Percentiles rank a stretch among this genome's conserved stretches.
These are phyloP conservation scores for Argentina anserina DNA, from an alignment of 306 rosid species.

Conservation along the genomic window DNA sequence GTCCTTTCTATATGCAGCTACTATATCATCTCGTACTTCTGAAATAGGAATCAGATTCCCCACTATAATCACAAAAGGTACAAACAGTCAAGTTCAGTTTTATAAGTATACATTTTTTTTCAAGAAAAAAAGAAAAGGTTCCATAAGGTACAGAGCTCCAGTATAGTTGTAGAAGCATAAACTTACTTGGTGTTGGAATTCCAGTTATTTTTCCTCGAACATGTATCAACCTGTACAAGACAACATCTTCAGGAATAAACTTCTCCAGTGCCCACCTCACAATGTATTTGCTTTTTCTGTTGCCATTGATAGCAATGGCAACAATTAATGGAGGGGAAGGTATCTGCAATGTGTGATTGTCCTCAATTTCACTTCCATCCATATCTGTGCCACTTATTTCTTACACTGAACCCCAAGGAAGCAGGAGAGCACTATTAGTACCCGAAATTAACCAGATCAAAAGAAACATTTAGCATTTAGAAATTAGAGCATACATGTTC, in stretches of 20 bases:
- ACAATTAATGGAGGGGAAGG: slow-evolving; percentile 41
- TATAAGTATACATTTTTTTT: too few relatives aligned
- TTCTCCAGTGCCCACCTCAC: slow-evolving; percentile 78
- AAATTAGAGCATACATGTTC: background rate
- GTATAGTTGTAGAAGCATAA: slow-evolving; percentile 13
- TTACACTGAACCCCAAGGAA: slow-evolving; percentile 15
- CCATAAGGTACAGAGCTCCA: background rate
- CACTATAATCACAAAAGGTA: slow-evolving; percentile 42
- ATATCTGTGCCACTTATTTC: slow-evolving; percentile 23
- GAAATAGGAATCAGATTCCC: slow-evolving; percentile 69
- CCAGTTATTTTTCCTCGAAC: slow-evolving; percentile 51
- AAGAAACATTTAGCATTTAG: background rate
- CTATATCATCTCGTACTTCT: slow-evolving; percentile 55
- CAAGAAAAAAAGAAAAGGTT: background rate
- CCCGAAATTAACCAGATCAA: background rate
- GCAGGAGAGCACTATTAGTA: slow-evolving; percentile 1
- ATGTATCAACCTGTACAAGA: slow-evolving; percentile 64
- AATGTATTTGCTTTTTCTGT: slow-evolving; percentile 64
- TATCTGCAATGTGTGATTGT: slow-evolving; percentile 14
- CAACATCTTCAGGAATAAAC: slow-evolving; percentile 71
- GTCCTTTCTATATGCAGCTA: slow-evolving; percentile 62
- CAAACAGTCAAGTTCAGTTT: background rate
- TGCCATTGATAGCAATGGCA: slow-evolving; percentile 81
- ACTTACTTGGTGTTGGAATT: slow-evolving; percentile 85
- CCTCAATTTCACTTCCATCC: slow-evolving; percentile 37